A percentile compares a stretch with the other conserved stretches of the same genome.
phyloP scores from a whole-genome alignment of 2,329 filamentous ascomycete species.

The Fusarium tuaranense region DNA sequence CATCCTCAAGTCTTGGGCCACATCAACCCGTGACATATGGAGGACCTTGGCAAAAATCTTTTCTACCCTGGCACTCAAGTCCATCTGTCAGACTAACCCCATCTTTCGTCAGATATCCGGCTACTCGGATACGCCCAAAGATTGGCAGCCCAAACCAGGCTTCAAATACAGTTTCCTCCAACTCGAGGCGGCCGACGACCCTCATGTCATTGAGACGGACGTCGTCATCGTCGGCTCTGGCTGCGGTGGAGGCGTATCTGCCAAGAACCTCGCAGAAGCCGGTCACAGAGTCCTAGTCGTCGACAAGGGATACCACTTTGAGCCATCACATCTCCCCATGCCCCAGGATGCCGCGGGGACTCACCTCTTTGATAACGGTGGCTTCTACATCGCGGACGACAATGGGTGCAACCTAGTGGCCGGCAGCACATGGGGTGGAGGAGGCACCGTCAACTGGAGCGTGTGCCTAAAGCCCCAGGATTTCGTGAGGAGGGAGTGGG shows the following conservation, averaged over 20 bases:
- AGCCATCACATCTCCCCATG: conserved; percentile 81
- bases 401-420: conserved; percentile 70
- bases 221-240: conserved; percentile 89
- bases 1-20: conserved; percentile 73
- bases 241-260: conserved; percentile 84
- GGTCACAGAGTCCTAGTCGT: conserved; percentile 82
- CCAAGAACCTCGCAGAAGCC: conserved; percentile 83
- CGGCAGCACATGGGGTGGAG: conserved; percentile 84
- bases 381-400: conserved; percentile 67
- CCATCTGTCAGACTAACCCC: conserved; percentile 67
- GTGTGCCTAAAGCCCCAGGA: conserved; percentile 74
- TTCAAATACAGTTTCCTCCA: conserved; percentile 73
- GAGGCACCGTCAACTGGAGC: conserved; percentile 90
- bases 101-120: conserved; percentile 67
- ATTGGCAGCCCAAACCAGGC: conserved; percentile 62
- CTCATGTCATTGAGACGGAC: conserved; percentile 78
- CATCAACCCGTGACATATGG: conserved; percentile 65
- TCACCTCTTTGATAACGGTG: conserved; percentile 78
- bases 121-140: conserved; percentile 65
- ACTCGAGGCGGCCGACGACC: conserved; percentile 54
- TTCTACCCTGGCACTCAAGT: conserved; percentile 64
- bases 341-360: conserved; percentile 67
- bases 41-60: conserved; percentile 68
- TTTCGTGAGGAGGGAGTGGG: conserved; percentile 86
- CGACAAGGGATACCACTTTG: conserved; percentile 84